These are phyloP conservation scores for Daldinia grandis DNA, from an alignment of 495 filamentous ascomycete species.

Conservation along the genomic window DNA sequence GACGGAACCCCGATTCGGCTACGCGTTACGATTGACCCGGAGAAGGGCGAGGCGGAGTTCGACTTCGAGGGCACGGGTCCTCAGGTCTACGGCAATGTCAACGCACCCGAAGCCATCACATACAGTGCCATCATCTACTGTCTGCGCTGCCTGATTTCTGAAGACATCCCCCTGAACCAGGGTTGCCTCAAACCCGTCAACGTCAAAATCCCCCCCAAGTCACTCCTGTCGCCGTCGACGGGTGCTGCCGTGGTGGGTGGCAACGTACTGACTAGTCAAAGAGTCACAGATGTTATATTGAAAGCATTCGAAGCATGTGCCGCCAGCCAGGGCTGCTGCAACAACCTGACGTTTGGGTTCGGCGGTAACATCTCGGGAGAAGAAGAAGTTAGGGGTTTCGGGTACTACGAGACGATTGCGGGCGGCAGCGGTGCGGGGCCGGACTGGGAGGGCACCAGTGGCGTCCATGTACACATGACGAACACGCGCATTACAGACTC, in stretches of 20 bases:
- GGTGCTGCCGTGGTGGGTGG: constrained; percentile 94
- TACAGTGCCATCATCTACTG: constrained; percentile 98
- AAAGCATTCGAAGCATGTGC: constrained; percentile 90
- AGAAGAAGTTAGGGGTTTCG: constrained; percentile 76
- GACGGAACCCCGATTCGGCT: constrained; percentile 88
- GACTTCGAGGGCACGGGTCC: constrained; percentile 92
- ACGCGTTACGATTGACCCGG: constrained; percentile 82
- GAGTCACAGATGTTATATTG: constrained; percentile 93
- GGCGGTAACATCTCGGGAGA: constrained; percentile 78
- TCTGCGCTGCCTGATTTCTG: constrained; percentile 87
- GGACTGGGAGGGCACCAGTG: constrained; percentile 86
- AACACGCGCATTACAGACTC: constrained; percentile 97
- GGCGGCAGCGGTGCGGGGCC: constrained; percentile 90
- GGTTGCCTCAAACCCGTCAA: constrained; percentile 90
- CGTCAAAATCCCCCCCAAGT: constrained; percentile 82
- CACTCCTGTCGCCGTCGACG: constrained; percentile 85
- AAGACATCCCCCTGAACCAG: constrained; percentile 97
- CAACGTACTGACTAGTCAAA: constrained; percentile 90
- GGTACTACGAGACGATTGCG: constrained; percentile 98
- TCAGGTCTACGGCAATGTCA: constrained; percentile 94
- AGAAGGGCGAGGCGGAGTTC: constrained; percentile 86
- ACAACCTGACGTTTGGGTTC: constrained; percentile 87
- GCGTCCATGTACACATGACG: constrained; percentile 98
- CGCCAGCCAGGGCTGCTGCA: constrained; percentile 90
- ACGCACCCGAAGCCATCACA: constrained; percentile 92